Conservation (phyloP, 352 stramenopile species). For the Globisporangium viniferum region DNA sequence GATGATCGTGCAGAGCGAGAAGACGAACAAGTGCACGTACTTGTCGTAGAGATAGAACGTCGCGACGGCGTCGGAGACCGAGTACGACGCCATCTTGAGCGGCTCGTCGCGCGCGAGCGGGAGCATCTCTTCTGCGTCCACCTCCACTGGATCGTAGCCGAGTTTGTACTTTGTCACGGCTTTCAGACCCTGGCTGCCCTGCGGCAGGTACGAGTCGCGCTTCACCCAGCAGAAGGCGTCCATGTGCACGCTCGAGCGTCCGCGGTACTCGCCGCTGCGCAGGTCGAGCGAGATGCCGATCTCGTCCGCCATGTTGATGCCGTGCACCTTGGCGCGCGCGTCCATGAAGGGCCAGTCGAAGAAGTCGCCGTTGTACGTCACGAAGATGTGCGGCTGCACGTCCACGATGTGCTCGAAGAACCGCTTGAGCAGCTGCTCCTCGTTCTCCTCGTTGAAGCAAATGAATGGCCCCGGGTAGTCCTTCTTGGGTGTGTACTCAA, state of each 20-base stretch:
- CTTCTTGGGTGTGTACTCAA: conserved; percentile 98
- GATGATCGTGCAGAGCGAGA: conserved; percentile 99
- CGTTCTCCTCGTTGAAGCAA: conserved; percentile 95
- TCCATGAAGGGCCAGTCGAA: conserved; percentile 99
- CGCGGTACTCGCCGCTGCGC: conserved; percentile 90
- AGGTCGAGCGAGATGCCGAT: conserved; percentile 78
- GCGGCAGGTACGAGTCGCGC: conserved; percentile 98
- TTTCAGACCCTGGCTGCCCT: conserved; percentile 98
- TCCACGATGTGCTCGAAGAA: conserved; percentile 92
- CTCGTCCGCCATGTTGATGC: conserved; percentile 89
- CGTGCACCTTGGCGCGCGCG: conserved; percentile 86
- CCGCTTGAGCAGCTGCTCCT: conserved; percentile 74
- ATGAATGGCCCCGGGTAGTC: conserved; percentile 91
- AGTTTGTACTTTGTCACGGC: conserved; percentile 99
- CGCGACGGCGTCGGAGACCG: conserved; percentile 99
- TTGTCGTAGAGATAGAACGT: conserved; percentile 99
- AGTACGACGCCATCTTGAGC: conserved; percentile 98
- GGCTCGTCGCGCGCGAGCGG: conserved; percentile 92
- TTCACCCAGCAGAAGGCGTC: conserved; percentile 99
- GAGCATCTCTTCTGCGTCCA: conserved; percentile 99
- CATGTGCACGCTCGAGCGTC: conserved; percentile 93
- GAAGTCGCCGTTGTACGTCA: conserved; percentile 99
- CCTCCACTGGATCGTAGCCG: conserved; percentile 97
- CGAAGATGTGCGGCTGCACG: conserved; percentile 96
- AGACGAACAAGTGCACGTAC: conserved; percentile 99